phyloP scores from a whole-genome alignment of 306 rosid genomes.

The Ormosia emarginata region DNA sequence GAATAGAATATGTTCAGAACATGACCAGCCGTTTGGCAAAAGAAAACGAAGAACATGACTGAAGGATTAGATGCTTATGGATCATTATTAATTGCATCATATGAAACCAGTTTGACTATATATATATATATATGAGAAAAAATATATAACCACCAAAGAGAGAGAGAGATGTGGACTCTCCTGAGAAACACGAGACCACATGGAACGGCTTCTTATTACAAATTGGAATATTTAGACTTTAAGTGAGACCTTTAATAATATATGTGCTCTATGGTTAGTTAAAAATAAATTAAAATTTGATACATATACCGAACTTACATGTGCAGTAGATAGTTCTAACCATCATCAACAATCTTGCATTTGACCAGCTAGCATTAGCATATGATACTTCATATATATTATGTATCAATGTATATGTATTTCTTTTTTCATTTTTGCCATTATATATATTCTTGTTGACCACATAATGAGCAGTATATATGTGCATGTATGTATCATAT shows the following conservation, averaged over 20 bases:
- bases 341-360: slow-evolving; percentile 12
- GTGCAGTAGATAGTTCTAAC: slow-evolving; percentile 25
- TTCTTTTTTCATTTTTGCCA: not conserved
- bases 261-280: not conserved
- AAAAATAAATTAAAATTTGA: not conserved
- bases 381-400: not conserved
- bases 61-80: slow-evolving; percentile 37
- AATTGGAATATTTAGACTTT: slow-evolving; percentile 34
- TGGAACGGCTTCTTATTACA: slow-evolving; percentile 34
- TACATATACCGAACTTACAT: slow-evolving; percentile 34
- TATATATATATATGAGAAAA: not conserved
- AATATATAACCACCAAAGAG: slow-evolving; percentile 4
- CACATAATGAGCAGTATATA: not conserved
- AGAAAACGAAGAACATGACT: slow-evolving; percentile 47
- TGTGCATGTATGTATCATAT: not conserved
- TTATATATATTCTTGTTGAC: not conserved
- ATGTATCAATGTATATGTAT: not conserved
- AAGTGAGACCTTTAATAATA: slow-evolving; percentile 25
- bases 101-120: slow-evolving; percentile 37
- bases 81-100: slow-evolving; percentile 31
- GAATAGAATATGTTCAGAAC: slow-evolving; percentile 43
- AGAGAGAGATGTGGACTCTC: slow-evolving; percentile 19
- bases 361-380: slow-evolving; percentile 15
- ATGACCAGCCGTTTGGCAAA: slow-evolving; percentile 39
- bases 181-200: slow-evolving; percentile 67